These are phyloP conservation scores for Mycena rebaudengoi DNA, from an alignment of 768 basidiomycete genomes.

Conservation along the genomic window DNA sequence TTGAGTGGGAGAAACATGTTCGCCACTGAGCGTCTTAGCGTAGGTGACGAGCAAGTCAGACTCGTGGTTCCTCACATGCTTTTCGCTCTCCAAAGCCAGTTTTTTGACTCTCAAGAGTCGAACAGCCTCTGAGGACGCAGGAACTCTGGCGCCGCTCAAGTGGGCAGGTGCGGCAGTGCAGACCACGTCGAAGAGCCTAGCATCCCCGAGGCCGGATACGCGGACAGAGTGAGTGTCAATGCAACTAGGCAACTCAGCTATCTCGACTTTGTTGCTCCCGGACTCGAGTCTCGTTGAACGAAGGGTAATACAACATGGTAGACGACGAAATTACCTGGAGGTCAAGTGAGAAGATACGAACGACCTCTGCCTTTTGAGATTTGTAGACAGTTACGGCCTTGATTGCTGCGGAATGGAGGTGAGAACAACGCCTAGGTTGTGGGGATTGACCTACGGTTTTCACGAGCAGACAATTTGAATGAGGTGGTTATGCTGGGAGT, in stretches of 20 bases:
- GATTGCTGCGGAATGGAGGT: constrained; percentile 39
- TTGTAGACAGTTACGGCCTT: constrained; percentile 67
- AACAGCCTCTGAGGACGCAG: constrained; percentile 41
- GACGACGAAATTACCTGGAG: constrained; percentile 52
- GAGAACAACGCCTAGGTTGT: not conserved
- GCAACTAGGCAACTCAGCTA: constrained; percentile 55
- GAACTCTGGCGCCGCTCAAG: constrained; percentile 30
- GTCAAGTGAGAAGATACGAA: constrained; percentile 55
- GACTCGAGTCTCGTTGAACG: constrained; percentile 43
- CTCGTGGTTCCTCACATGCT: constrained; percentile 49
- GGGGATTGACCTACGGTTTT: constrained; percentile 9
- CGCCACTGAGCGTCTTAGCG: constrained; percentile 51
- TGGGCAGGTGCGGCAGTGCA: too few relatives aligned
- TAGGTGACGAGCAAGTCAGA: constrained; percentile 52
- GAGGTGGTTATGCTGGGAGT: constrained; percentile 8
- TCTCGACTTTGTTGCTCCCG: constrained; percentile 61
- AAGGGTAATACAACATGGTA: not conserved
- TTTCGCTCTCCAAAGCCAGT: constrained; percentile 45
- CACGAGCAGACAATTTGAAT: constrained; percentile 19
- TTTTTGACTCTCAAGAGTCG: constrained; percentile 48
- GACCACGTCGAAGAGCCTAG: constrained; percentile 64
- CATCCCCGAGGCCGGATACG: constrained; percentile 57
- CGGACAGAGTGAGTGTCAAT: constrained; percentile 63
- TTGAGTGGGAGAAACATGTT: constrained; percentile 47
- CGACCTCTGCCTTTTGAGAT: constrained; percentile 63